A percentile compares a stretch with the other conserved stretches of the same genome.
phyloP scores from a whole-genome alignment of 2,329 filamentous ascomycete species.

The Chaetomium olivaceum region DNA sequence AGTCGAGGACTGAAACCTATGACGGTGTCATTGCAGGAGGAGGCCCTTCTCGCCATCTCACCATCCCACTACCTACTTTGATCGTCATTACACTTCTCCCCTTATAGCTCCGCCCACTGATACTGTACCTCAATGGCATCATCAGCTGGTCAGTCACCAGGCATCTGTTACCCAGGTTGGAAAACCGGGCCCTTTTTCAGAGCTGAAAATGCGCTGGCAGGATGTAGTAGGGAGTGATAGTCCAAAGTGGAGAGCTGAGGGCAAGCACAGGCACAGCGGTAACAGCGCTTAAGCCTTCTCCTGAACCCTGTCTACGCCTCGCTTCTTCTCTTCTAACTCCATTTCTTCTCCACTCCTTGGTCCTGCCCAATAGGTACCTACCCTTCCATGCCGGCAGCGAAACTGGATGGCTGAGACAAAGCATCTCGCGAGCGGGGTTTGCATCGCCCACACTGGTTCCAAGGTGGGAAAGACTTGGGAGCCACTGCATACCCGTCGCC shows the following conservation, averaged over 20 bases:
- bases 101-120: not conserved
- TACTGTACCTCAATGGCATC: not conserved
- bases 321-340: too few species aligned
- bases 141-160: not conserved
- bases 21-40: not conserved
- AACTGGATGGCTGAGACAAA: too few species aligned
- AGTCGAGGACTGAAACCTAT: too few species aligned
- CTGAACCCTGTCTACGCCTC: too few species aligned
- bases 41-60: slow-evolving; percentile 2
- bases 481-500: not conserved
- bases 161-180: not conserved
- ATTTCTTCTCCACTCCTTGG: too few species aligned
- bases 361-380: too few species aligned
- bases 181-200: not conserved
- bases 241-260: not conserved
- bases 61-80: not conserved
- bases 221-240: not conserved
- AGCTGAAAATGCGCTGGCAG: not conserved
- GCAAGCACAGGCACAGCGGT: not conserved
- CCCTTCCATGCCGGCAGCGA: too few species aligned
- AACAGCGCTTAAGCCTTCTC: slow-evolving; percentile 1
- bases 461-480: not conserved
- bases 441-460: too few species aligned
- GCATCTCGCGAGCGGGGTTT: too few species aligned
- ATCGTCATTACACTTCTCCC: not conserved